Percentiles rank a stretch among this genome's conserved stretches.
These are phyloP conservation scores for Annona squamosa DNA, from an alignment of 164 flowering plant genomes.

Conservation along the genomic window DNA sequence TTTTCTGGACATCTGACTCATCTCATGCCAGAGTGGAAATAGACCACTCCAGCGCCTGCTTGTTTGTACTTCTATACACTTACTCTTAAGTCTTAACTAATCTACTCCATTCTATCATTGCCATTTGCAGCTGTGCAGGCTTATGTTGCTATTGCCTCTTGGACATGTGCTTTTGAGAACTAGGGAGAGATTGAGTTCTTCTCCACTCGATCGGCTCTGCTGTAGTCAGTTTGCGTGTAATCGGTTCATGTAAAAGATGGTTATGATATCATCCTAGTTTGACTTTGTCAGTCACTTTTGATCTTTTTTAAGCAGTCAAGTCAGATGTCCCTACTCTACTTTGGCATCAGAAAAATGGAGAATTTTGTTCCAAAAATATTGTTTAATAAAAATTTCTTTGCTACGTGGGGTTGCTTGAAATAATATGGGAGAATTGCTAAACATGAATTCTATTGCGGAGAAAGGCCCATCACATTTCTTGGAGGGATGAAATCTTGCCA, in stretches of 20 bases:
- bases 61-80: neutral
- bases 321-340: too few species aligned
- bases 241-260: neutral
- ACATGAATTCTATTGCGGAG: too few species aligned
- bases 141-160: slow-evolving; percentile 22
- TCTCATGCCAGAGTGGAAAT: neutral
- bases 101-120: neutral
- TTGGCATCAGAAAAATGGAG: too few species aligned
- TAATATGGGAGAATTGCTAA: too few species aligned
- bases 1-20: neutral
- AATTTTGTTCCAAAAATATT: too few species aligned
- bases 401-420: too few species aligned
- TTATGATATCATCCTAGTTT: neutral
- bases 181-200: neutral
- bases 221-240: too few species aligned
- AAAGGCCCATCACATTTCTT: too few species aligned
- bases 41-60: neutral
- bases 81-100: neutral
- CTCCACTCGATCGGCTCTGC: neutral
- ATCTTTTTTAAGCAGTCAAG: neutral
- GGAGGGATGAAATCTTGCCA: too few species aligned
- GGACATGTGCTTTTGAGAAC: slow-evolving; percentile 19
- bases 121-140: slow-evolving; percentile 20
- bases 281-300: neutral
- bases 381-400: too few species aligned